Base-by-base conservation (phyloP, 257 asterid species). In the Fraxinus quadrangulata region DNA sequence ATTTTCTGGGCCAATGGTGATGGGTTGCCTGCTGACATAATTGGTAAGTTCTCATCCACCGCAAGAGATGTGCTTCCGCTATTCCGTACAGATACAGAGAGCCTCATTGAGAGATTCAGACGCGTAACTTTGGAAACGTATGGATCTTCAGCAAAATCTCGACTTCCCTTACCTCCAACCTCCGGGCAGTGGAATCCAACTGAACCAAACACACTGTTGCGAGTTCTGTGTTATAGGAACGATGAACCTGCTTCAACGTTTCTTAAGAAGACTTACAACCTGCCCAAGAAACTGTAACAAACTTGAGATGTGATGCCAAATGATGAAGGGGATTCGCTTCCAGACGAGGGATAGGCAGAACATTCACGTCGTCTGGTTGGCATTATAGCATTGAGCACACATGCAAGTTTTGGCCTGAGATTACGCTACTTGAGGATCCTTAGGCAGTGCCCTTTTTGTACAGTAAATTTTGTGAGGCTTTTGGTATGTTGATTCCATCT, bases 1-100 rank as follows among this genome's bases (percentile, higher is more conserved):
- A 87, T 96, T 6, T 96, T 93, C 87, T 93, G 86, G 90, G 98
- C 99, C 24, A 86, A 96, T 40, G 98, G 99, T 16, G 98, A 93
- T 72, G 97, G 99, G 70, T 85, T 96, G 83, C 92, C 98, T 2
- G 81, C 81, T 26, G 97, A 93, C 71, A 80, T 92, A 65, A 89
- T 93, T 12, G 86, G 89, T 47, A 93, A 93, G 75, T 90, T 89
- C 54, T 92, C 97, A n/a, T 72, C 89, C 17, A 82, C 92, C 0
- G 95, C 80, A 0, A 84, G 95, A 73, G 97, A 90, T 7, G 86
- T 93, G 56, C 85, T 96, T 75, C 96, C 98, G 1, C 95, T 96
- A 21, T 83, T 92, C 75, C 79, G 89, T 79, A 72, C 90, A 16
- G 99, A 93, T 51, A 86, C 96, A 12, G 99, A 92, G 70, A 84